Conservation (phyloP, 176 grass and related monocot species). For the sorghum (Sorghum bicolor) region DNA sequence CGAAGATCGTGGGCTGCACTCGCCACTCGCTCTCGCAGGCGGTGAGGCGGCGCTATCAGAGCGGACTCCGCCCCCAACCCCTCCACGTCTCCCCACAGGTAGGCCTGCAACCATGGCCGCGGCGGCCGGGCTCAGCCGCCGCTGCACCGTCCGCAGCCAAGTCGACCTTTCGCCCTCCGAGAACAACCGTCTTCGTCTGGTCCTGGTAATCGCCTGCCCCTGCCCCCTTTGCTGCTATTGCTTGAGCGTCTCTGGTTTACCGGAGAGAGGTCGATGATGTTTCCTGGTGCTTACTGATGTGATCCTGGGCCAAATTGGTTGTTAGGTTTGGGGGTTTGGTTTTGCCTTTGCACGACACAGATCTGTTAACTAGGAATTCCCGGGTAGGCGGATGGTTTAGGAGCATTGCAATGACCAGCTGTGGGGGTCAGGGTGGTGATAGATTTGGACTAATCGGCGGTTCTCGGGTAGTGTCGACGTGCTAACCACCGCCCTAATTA, state of each 20-base stretch:
- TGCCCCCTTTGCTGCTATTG: not conserved
- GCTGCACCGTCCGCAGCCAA: conserved; percentile 4
- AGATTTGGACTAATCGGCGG: conserved; percentile 33
- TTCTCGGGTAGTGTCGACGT: conserved; percentile 44
- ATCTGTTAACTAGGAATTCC: conserved; percentile 40
- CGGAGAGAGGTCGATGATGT: not conserved
- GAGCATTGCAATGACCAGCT: not conserved
- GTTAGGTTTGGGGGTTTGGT: conserved; percentile 31
- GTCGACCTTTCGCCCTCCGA: not conserved
- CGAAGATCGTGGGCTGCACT: conserved; percentile 38
- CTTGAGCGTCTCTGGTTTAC: not conserved
- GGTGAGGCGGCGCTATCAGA: conserved; percentile 39
- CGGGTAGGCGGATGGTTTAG: not conserved
- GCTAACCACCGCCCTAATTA: conserved; percentile 55
- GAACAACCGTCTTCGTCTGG: conserved; percentile 8
- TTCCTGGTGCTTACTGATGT: conserved; percentile 18
- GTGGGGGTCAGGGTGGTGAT: not conserved
- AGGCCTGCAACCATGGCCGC: not conserved
- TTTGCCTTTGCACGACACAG: not conserved
- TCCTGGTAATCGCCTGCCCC: conserved; percentile 17
- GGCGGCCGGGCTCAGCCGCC: not conserved
- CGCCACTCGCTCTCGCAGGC: conserved; percentile 19
- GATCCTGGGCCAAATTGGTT: conserved; percentile 14
- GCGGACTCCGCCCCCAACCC: not conserved
- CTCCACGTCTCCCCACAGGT: not conserved